Evolutionary conservation across 129 eudicot genomes (phyloP).

Genomic region (Arctium minus): DNA sequence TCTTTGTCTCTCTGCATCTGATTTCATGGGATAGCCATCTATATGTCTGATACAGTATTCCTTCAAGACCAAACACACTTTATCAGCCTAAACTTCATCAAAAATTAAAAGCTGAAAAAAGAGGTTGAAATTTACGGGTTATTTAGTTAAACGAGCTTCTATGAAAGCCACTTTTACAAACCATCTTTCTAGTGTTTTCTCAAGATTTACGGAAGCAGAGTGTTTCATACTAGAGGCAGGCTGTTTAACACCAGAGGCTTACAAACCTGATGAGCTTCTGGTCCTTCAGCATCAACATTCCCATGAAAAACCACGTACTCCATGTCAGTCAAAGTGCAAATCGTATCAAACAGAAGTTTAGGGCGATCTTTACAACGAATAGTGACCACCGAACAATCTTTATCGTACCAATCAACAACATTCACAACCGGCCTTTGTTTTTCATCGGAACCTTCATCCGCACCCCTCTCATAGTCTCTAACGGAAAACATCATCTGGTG

Average conservation of each 20-base stretch:
- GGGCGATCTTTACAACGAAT: slow-evolving; percentile 86
- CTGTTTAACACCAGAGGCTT: background rate
- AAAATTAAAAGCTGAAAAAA: background rate
- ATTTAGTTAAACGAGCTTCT: background rate
- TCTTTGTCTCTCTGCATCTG: slow-evolving; percentile 87
- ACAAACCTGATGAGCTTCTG: slow-evolving; percentile 73
- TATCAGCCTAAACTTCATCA: background rate
- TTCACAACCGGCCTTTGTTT: slow-evolving; percentile 61
- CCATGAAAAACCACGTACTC: slow-evolving; percentile 92
- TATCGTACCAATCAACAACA: slow-evolving; percentile 79
- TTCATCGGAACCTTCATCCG: slow-evolving; percentile 37
- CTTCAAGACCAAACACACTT: slow-evolving; percentile 21
- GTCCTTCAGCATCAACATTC: slow-evolving; percentile 74
- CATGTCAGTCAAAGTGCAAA: slow-evolving; percentile 85
- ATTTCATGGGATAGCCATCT: slow-evolving; percentile 82
- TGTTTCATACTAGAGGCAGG: too few relatives aligned
- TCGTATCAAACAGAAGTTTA: slow-evolving; percentile 74
- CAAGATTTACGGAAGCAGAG: background rate
- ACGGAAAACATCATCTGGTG: slow-evolving; percentile 88
- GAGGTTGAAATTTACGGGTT: background rate
- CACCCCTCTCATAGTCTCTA: slow-evolving; percentile 53
- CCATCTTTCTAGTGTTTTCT: background rate
- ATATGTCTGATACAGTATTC: slow-evolving; percentile 78
- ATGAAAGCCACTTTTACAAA: background rate
- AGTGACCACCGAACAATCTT: slow-evolving; percentile 72